These are phyloP conservation scores for Diaporthe sp. DNA, from an alignment of 2,329 filamentous ascomycete species.

Conservation along the genomic window DNA sequence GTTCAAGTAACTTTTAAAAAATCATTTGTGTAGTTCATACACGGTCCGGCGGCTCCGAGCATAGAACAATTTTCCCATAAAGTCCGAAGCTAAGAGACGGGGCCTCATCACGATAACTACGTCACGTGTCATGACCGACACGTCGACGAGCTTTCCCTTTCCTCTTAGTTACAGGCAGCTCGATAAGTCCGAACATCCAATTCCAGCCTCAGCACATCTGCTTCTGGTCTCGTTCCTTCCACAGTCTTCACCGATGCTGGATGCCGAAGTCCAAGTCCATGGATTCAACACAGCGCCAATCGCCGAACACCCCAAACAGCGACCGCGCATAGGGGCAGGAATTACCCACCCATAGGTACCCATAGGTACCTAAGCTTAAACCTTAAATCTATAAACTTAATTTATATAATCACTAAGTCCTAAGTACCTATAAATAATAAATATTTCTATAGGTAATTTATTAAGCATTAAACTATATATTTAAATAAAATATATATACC, in stretches of 20 bases:
- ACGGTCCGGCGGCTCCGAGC: neutral
- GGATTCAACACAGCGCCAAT: slow-evolving; percentile 1
- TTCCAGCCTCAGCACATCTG: neutral
- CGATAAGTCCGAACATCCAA: too few relatives aligned
- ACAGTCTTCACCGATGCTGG: neutral
- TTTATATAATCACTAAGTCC: too few relatives aligned
- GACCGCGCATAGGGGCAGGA: neutral
- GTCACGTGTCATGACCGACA: neutral
- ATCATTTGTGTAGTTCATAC: neutral
- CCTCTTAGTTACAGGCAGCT: too few relatives aligned
- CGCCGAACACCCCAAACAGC: neutral
- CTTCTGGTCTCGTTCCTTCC: neutral
- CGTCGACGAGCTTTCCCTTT: neutral
- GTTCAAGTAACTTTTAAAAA: neutral
- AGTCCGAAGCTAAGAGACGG: neutral
- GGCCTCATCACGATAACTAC: neutral
- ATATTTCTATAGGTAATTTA: too few relatives aligned
- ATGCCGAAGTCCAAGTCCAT: neutral
- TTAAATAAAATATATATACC: too few relatives aligned
- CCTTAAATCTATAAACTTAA: too few relatives aligned
- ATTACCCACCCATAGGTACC: too few relatives aligned
- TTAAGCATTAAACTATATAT: too few relatives aligned
- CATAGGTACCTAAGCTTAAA: too few relatives aligned
- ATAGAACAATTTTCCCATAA: neutral
- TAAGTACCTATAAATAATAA: too few relatives aligned